Evolutionary conservation across 2,329 filamentous ascomycete genomes (phyloP).

Genomic region (Pseudocercospora cruenta): DNA sequence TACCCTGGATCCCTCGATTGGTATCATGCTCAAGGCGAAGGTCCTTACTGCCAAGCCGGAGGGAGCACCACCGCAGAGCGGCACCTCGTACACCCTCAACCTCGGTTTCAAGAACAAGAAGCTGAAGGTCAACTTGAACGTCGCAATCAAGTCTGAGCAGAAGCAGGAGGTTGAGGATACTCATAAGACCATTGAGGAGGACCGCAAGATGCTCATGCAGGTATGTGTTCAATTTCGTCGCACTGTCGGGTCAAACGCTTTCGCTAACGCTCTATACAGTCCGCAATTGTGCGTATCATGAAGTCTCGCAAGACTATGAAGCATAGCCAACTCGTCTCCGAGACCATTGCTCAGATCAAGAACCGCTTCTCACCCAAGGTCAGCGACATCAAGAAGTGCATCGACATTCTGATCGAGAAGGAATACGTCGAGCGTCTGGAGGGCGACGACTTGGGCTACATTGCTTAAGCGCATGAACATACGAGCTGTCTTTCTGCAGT

Average conservation of each 20-base stretch:
- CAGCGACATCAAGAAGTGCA: constrained; percentile 98
- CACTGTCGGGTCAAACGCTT: neutral
- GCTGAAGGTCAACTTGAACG: constrained; percentile 93
- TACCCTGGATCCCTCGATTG: constrained; percentile 81
- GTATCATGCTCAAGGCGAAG: constrained; percentile 90
- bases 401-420: constrained; percentile 97
- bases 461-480: constrained; percentile 63
- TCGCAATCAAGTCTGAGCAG: constrained; percentile 90
- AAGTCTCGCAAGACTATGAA: constrained; percentile 99
- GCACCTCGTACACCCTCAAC: constrained; percentile 82
- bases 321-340: constrained; percentile 89
- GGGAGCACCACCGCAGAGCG: constrained; percentile 74
- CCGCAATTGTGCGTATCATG: constrained; percentile 98
- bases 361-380: constrained; percentile 91
- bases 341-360: constrained; percentile 94
- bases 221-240: constrained; percentile 60
- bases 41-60: constrained; percentile 75
- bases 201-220: constrained; percentile 94
- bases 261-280: constrained; percentile 60
- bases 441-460: constrained; percentile 90
- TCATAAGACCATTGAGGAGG: constrained; percentile 99
- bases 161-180: constrained; percentile 97
- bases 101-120: constrained; percentile 98
- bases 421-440: constrained; percentile 97
- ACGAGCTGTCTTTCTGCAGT: constrained; percentile 7